These are phyloP conservation scores for Silene noctiflora DNA, from an alignment of 179 eudicot genomes.

Conservation along the genomic window DNA sequence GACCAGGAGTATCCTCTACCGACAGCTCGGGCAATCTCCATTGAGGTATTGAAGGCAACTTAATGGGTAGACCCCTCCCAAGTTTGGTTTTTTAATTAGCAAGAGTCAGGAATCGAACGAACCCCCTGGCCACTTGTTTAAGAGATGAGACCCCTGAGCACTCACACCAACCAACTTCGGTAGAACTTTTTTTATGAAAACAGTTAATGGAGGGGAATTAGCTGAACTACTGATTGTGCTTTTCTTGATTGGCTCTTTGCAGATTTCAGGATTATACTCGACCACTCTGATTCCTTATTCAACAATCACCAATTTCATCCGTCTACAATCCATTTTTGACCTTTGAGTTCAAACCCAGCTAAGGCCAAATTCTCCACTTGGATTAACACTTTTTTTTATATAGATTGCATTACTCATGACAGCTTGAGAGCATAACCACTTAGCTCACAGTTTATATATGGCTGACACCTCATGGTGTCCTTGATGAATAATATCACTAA, in stretches of 20 bases:
- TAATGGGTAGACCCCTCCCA: no score
- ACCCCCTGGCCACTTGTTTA: no score
- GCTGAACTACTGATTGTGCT: not conserved
- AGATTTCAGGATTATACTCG: not conserved
- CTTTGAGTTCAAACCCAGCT: not conserved
- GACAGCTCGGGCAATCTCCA: no score
- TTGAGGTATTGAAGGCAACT: no score
- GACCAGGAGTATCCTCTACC: no score
- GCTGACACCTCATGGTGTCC: not conserved
- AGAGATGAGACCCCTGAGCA: no score
- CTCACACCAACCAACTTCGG: no score
- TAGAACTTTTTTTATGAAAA: not conserved
- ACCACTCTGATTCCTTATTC: not conserved
- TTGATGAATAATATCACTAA: not conserved
- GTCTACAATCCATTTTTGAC: not conserved
- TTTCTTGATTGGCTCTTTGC: not conserved
- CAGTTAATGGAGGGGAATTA: not conserved
- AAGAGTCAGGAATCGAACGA: no score
- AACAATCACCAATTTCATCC: not conserved
- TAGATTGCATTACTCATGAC: not conserved
- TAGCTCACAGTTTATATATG: not conserved
- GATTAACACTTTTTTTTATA: not conserved
- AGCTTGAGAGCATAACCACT: slow-evolving; percentile 1
- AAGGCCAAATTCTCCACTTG: not conserved
- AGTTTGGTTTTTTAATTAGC: no score